Base-by-base conservation (phyloP, 1,284 basidiomycete species). In the Tilletia caries region DNA sequence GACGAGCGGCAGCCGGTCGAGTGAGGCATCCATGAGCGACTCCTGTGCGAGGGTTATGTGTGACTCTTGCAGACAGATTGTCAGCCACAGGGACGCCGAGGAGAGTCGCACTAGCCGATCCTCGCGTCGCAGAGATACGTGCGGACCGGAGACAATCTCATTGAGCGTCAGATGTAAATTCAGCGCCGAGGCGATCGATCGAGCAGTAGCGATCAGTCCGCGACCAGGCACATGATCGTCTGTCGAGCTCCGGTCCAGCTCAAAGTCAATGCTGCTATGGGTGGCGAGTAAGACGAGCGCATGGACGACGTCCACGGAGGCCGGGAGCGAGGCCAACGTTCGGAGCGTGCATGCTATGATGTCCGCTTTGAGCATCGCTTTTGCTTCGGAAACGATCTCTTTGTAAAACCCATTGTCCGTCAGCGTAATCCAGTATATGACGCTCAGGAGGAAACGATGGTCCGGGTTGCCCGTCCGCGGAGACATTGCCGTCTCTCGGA, bases 271-370 rank as follows among this genome's bases (percentile, higher is more conserved):
- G 10, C 15, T 34, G 33, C 58, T 62, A 23, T 62, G 58, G 10
- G 58, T 62, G 29, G 58, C 58, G 58, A 62, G 58, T 15, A 62
- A 23, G 13, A 62, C 58, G 58, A 62, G 58, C 27, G 58, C 58
- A n/a, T 62, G 58, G 33, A 33, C 58, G 32, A 62, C 29, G n/a
- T 62, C 29, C 29, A 62, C 15, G 3, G 27, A 33, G 29, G 32
- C 27, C 27, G 58, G 58, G 13, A 34, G 29, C 58, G 58, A 33
- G 23, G 33, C 13, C 20, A 62, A 29, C 13, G 32, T 18, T 33
- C 58, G 29, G 15, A 62, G 29, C 27, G 32, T 29, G n/a, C 58
- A 13, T 2, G 58, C 27, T 33, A 62, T 29, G 18, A 62, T 37
- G 32, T 62, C 58, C 10, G 58, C 58, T 23, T 62, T 62, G 10